Base-by-base conservation (phyloP, 331 rosid genomes). In the Quercus phellos region DNA sequence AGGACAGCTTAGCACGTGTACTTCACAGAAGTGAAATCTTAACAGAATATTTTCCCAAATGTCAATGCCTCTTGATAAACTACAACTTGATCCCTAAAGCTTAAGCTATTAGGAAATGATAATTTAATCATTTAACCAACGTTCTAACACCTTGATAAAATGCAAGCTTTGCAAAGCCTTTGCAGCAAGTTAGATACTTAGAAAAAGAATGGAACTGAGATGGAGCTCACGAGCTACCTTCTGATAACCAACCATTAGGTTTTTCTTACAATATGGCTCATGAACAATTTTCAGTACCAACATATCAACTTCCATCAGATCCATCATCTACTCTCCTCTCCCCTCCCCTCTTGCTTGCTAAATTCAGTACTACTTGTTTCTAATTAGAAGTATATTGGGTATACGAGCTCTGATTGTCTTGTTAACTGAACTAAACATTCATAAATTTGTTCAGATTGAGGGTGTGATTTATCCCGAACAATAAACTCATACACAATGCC, bases 401-500 rank as follows among this genome's bases (percentile, higher is more conserved):
- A 79, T 66, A 50, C 70, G 63, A 85, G 84, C 84, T 89, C 89
- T 55, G 77, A 51, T 58, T 91, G 92, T 76, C 83, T 83, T 70
- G 90, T 87, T 84, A 90, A 82, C 30, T 83, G 81, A 82, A 78
- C 74, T 80, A 91, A 78, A 79, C 91, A 91, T 22, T 80, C 87
- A 51, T 87, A 87, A 79, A 93, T 86, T 70, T 81, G 73, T 70
- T 63, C 75, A 0, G 86, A 84, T 50, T 75, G 83, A 76, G 88
- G 90, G 72, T 87, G 94, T 27, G 88, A 89, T 64, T 77, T 82
- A 76, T 93, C 95, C 73, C 89, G 75, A 9, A 81, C 93, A 18
- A 86, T 30, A 30, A 91, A 93, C 84, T 89, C 93, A 19, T 78
- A 73, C 4, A 90, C 96, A 77, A 67, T 24, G 82, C 96, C 94